Conservation (phyloP, 192 early-diverging fungal genomes). For the Diversispora epigaea region DNA sequence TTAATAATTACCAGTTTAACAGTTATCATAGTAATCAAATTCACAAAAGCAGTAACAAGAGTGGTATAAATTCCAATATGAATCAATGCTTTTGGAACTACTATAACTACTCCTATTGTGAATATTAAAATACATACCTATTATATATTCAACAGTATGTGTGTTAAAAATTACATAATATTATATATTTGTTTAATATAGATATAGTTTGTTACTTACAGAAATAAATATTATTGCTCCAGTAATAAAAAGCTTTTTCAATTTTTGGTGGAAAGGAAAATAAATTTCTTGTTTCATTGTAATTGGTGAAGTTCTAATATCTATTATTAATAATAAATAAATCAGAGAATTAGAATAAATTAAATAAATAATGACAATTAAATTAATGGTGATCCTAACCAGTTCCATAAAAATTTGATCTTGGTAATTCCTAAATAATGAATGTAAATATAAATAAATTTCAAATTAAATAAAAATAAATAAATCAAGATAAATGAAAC, state of each 20-base stretch:
- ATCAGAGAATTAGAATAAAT: neutral
- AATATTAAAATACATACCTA: constrained; percentile 48
- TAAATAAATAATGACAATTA: neutral
- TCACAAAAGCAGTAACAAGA: constrained; percentile 42
- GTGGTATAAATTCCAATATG: neutral
- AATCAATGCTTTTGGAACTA: constrained; percentile 32
- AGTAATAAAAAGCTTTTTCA: constrained; percentile 40
- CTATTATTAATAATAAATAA: constrained; percentile 7
- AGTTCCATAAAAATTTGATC: constrained; percentile 62
- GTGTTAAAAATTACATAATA: neutral
- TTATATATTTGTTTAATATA: neutral
- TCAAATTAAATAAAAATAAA: neutral
- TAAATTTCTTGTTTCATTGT: constrained; percentile 48
- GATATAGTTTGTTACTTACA: constrained; percentile 24
- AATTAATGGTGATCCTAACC: neutral
- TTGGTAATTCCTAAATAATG: constrained; percentile 38
- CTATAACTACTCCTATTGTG: constrained; percentile 40
- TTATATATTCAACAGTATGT: neutral
- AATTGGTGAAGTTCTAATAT: constrained; percentile 45
- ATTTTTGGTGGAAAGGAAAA: constrained; percentile 44
- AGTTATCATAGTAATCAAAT: constrained; percentile 50
- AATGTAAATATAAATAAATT: neutral
- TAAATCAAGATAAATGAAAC: neutral
- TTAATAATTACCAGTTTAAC: constrained; percentile 48
- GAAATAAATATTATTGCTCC: constrained; percentile 45